Evolutionary conservation across 768 basidiomycete genomes (phyloP).

Genomic region (Pleurotus tuoliensis): DNA sequence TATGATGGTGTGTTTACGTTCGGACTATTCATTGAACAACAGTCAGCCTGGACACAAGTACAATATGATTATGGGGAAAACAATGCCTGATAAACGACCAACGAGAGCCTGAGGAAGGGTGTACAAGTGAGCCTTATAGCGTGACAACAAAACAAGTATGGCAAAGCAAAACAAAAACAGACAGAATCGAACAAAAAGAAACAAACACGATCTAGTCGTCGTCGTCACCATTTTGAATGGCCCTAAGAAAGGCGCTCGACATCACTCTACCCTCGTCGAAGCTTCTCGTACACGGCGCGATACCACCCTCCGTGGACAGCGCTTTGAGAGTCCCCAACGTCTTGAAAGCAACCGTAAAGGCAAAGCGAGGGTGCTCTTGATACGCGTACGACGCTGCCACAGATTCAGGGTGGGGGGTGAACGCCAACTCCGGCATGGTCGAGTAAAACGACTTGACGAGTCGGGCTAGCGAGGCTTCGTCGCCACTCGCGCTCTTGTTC

Average conservation of each 20-base stretch:
- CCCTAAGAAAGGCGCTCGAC: neutral
- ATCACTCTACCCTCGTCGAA: slow-evolving; percentile 40
- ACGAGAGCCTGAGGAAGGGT: no score
- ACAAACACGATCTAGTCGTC: neutral
- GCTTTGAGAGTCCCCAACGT: slow-evolving; percentile 57
- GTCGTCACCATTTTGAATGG: neutral
- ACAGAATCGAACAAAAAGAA: no score
- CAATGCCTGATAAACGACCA: no score
- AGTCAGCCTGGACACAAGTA: no score
- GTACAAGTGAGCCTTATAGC: no score
- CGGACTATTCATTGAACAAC: no score
- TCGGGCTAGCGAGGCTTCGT: slow-evolving; percentile 19
- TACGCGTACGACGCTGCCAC: slow-evolving; percentile 62
- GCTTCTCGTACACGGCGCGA: slow-evolving; percentile 26
- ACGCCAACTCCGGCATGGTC: slow-evolving; percentile 21
- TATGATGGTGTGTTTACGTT: no score
- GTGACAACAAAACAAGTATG: no score
- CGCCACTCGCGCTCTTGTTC: slow-evolving; percentile 6
- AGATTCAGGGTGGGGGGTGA: slow-evolving; percentile 31
- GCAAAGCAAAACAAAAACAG: no score
- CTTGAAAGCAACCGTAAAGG: slow-evolving; percentile 49
- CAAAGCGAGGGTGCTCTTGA: slow-evolving; percentile 30
- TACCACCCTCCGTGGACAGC: slow-evolving; percentile 23
- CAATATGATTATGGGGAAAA: no score
- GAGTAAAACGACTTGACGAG: slow-evolving; percentile 25